Evolutionary conservation across 768 basidiomycete genomes (phyloP), one percentile per base, ranked within the genome.

Genomic region (Gloeophyllum trabeum): DNA sequence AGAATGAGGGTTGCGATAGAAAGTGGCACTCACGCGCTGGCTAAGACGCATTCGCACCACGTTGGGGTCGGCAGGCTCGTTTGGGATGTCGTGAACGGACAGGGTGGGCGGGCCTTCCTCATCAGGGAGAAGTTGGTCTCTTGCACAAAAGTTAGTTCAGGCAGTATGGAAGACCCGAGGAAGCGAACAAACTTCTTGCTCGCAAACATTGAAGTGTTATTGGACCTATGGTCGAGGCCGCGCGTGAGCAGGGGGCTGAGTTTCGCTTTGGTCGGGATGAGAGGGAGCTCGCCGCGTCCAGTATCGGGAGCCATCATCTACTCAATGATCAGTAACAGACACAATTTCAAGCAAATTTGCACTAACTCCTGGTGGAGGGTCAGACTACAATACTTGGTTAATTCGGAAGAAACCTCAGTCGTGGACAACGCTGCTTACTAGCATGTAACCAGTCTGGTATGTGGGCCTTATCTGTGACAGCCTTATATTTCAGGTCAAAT

Each of bases 161-260:
- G 0, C 35, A 5, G 13, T 12, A 3, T 21, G 20, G 36, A 36
- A 14, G 13, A 54, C n/a, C 28, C 5, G 40, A 35, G 53, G 12
- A 46, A 42, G 3, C 14, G 53, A 46, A 30, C 64, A 30, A 44
- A 76, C 79, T 74, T 70, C 30, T 78, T 68, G 48, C 75, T 84
- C 56, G 85, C 76, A 49, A 88, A 87, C 85, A 88, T 85, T 18
- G 85, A 85, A 47, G 85, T 83, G 63, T 82, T 76, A 2, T 86
- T 86, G 61, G 86, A 87, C 46, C 85, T 81, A 14, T 77, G 71
- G 1, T 77, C 67, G 18, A 76, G 66, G 10, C 76, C 73, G 43
- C 80, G 70, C 16, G 80, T 69, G 14, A 85, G 64, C 4, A 72
- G 71, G 44, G 79, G 72, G 55, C 80, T 87, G 63, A 86, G 70